Base-by-base conservation (phyloP, 106 monocot species). In the Acanthochlamys bracteata region DNA sequence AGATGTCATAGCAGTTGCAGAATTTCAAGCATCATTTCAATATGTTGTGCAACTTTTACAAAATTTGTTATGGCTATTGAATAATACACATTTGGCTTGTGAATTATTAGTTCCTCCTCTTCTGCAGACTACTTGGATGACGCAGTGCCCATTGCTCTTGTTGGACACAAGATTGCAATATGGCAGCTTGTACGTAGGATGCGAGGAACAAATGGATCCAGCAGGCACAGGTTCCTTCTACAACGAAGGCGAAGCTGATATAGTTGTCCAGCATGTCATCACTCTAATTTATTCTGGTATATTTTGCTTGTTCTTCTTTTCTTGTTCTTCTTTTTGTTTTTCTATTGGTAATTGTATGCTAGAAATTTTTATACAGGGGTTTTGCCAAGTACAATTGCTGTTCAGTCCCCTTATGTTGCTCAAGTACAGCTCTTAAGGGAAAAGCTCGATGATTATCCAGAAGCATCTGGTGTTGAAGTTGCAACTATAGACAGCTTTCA, bases 401-500 rank as follows among this genome's bases (percentile, higher is more conserved):
- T 95, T 57, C 94, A 95, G 68, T 95, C 94, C 57, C 90, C 94
- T 23, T 95, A 95, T 69, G 84, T 95, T 80, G 90, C 94, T 63
- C 94, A 95, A 75, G 94, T 95, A 22, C 90, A 95, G 55, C 87
- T 95, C 26, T 71, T 95, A 57, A 90, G 94, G 66, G 90, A 90
- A 33, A 82, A 70, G 58, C 61, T 95, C 43, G 86, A 86, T 63
- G 82, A 79, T 19, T 75, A 82, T 70, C 82, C 90, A 33, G 86
- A 82, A 74, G 77, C 86, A 67, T 78, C 79, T 66, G 86, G 90
- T 56, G 90, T 95, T 65, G 94, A 95, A 73, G 84, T 87, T 61
- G 78, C 94, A 61, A 95, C 94, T 43, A 84, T 95, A 53, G 94
- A 95, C 66, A 95, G 94, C 66, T 95, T 95, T 69, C 94, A 94